These are phyloP conservation scores for Pseudogymnoascus sp. DNA, from an alignment of 2,329 filamentous ascomycete species.

Conservation along the genomic window DNA sequence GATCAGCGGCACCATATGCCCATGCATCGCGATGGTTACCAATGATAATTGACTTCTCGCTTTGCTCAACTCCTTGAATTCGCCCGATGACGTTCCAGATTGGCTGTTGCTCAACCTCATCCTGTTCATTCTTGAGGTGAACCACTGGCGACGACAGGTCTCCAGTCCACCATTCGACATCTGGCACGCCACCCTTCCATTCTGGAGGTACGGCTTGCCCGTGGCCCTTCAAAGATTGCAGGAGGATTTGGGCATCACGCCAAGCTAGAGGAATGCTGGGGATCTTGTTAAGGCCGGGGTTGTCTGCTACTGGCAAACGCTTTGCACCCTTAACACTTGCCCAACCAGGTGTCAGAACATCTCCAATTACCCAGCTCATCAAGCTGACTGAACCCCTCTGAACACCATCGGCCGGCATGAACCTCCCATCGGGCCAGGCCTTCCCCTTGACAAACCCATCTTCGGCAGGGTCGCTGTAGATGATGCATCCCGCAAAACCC, in stretches of 20 bases:
- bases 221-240: constrained; percentile 69
- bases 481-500: constrained; percentile 79
- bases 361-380: constrained; percentile 77
- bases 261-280: constrained; percentile 86
- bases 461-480: constrained; percentile 85
- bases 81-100: constrained; percentile 90
- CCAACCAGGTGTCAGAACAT: constrained; percentile 87
- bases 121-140: constrained; percentile 77
- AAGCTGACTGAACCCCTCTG: constrained; percentile 77
- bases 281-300: constrained; percentile 69
- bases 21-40: constrained; percentile 92
- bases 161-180: constrained; percentile 79
- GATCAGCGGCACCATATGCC: constrained; percentile 80
- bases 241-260: constrained; percentile 76
- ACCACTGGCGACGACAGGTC: constrained; percentile 68
- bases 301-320: constrained; percentile 63
- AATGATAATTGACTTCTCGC: constrained; percentile 76
- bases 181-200: constrained; percentile 73
- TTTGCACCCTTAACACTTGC: constrained; percentile 62
- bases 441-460: constrained; percentile 72
- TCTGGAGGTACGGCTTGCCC: constrained; percentile 61
- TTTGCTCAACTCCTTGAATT: constrained; percentile 78
- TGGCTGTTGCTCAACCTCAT: constrained; percentile 72
- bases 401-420: constrained; percentile 74
- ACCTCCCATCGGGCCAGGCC: constrained; percentile 69